Base-by-base conservation (phyloP, 768 basidiomycete genomes). In the Leccinum truebloodii region DNA sequence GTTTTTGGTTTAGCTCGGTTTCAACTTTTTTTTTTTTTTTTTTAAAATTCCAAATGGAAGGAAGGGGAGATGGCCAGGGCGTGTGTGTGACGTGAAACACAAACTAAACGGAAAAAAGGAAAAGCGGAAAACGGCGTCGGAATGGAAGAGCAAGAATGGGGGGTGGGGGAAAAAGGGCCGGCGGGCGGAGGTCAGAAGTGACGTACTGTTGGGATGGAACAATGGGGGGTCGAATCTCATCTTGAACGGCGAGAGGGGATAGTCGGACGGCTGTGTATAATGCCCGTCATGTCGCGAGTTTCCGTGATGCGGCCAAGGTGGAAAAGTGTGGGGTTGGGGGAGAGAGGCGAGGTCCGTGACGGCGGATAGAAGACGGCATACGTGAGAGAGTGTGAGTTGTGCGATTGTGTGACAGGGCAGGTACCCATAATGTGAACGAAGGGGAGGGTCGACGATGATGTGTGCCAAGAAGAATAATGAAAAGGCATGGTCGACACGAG, bases 201-300 rank as follows among this genome's bases (percentile, higher is more conserved):
- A 77, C 90, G 75, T 66, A 96, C 97, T 90, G 74, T 99, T 99
- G 18, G 97, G 97, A 76, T 99, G 97, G 76, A 98, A 92, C 58
- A 99, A 74, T 3, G 96, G 95, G 3, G 97, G 97, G 50, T 98
- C 95, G 69, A 99, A 99, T 70, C 85, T 94, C 97, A 99, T 98
- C 79, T 95, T 98, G 87, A 98, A 98, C 20, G 97, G 97, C 55
- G 93, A 96, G 69, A 99, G 79, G 34, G 97, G 97, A 76, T 99
- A 99, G 71, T 99, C 97, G 41, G 82, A 72, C 0, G 95, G 95
- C 94, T 57, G 10, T 4, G 13, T n/a, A 30, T 41, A 9, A 32
- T 18, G 51, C n/a, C 41, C 41, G 41, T 16, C 32, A 34, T 9
- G 41, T 44, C 41, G 41, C 10, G 41, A 4, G 8, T 44, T 44